Evolutionary conservation across 2,329 filamentous ascomycete genomes (phyloP).

Genomic region (Penicillium sp.): DNA sequence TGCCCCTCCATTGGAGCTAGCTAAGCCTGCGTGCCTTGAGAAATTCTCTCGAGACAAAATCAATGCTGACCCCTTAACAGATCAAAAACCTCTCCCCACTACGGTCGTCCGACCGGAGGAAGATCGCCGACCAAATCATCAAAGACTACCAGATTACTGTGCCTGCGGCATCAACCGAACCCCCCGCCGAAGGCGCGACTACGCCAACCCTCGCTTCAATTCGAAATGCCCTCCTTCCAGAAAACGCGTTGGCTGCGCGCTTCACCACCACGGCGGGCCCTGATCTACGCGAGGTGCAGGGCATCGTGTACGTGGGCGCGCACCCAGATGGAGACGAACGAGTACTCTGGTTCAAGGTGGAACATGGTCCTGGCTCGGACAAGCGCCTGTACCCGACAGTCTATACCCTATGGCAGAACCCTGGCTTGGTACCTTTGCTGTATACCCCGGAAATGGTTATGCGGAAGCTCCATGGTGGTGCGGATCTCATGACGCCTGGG

Average conservation of each 20-base stretch:
- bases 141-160: slow-evolving; percentile 59
- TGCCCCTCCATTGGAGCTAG: slow-evolving; percentile 23
- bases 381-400: slow-evolving; percentile 53
- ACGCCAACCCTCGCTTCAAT: slow-evolving; percentile 52
- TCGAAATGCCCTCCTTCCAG: slow-evolving; percentile 63
- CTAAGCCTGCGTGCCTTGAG: not conserved
- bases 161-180: slow-evolving; percentile 38
- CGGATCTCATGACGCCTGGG: slow-evolving; percentile 70
- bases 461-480: slow-evolving; percentile 64
- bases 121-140: slow-evolving; percentile 68
- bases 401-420: slow-evolving; percentile 68
- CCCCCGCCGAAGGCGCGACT: slow-evolving; percentile 38
- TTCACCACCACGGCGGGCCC: slow-evolving; percentile 68
- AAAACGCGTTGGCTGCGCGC: slow-evolving; percentile 62
- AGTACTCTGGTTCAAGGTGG: slow-evolving; percentile 66
- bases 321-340: slow-evolving; percentile 60
- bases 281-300: slow-evolving; percentile 61
- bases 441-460: slow-evolving; percentile 62
- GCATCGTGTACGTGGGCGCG: slow-evolving; percentile 65
- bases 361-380: slow-evolving; percentile 52
- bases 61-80: slow-evolving; percentile 35
- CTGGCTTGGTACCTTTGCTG: slow-evolving; percentile 63
- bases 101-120: slow-evolving; percentile 67
- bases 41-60: not conserved
- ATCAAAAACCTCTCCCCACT: slow-evolving; percentile 68